Evolutionary conservation across 2,329 filamentous ascomycete genomes (phyloP).

Genomic region (Aspergillus ustus): DNA sequence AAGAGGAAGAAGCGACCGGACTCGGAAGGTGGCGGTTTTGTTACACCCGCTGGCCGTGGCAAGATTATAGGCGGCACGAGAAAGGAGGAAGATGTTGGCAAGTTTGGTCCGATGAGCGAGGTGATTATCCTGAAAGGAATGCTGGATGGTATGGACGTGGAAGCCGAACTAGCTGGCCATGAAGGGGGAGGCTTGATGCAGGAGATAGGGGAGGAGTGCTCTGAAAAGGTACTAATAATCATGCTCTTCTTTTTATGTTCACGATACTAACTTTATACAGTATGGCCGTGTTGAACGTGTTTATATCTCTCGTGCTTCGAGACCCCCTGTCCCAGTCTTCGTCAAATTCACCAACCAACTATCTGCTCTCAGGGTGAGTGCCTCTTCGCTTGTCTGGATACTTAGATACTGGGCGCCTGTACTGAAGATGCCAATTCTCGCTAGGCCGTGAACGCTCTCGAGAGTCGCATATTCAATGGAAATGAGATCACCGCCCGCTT

Average conservation of each 20-base stretch:
- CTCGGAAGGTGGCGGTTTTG: conserved; percentile 78
- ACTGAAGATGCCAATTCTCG: neutral
- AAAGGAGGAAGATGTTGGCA: conserved; percentile 56
- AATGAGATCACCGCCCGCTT: conserved; percentile 82
- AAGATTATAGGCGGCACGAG: conserved; percentile 80
- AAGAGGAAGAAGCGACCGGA: conserved; percentile 81
- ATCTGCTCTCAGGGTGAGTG: conserved; percentile 78
- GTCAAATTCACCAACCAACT: conserved; percentile 89
- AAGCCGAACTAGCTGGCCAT: conserved; percentile 71
- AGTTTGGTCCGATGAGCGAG: conserved; percentile 75
- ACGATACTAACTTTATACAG: conserved; percentile 45
- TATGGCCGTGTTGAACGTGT: conserved; percentile 84
- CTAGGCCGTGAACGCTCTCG: conserved; percentile 85
- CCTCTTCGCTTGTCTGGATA: neutral
- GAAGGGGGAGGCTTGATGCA: conserved; percentile 73
- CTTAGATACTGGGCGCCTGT: neutral
- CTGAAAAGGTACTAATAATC: conserved; percentile 65
- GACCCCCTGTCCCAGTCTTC: conserved; percentile 70
- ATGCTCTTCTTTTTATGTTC: neutral
- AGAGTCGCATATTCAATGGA: conserved; percentile 86
- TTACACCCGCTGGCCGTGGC: conserved; percentile 69
- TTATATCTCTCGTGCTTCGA: conserved; percentile 68
- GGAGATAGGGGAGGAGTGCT: conserved; percentile 94
- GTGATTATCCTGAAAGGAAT: conserved; percentile 84
- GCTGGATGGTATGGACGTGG: conserved; percentile 82